A percentile compares a stretch with the other conserved stretches of the same genome.
phyloP scores from a whole-genome alignment of 2,329 filamentous ascomycete species.

The Moelleriella libera region DNA sequence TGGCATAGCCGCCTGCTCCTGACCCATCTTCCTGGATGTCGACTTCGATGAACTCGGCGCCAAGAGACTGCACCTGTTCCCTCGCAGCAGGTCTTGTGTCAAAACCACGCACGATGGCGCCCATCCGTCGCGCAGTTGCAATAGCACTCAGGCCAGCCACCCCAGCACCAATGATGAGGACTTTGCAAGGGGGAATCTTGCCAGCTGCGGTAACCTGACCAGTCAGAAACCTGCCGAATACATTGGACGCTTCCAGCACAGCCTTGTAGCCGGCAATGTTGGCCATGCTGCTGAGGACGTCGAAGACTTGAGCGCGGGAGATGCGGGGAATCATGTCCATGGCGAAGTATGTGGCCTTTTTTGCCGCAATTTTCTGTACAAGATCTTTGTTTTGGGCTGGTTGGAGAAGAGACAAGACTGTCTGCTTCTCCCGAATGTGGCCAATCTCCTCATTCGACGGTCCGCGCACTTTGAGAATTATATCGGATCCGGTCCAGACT shows the following conservation, averaged over 20 bases:
- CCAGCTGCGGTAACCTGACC: constrained; percentile 85
- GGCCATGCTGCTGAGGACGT: constrained; percentile 83
- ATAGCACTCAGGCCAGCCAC: constrained; percentile 84
- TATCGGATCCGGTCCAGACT: constrained; percentile 65
- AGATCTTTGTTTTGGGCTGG: constrained; percentile 66
- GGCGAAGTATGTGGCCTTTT: constrained; percentile 64
- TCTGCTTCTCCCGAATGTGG: constrained; percentile 52
- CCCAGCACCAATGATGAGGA: constrained; percentile 79
- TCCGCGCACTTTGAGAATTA: constrained; percentile 72
- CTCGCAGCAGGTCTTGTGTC: constrained; percentile 80
- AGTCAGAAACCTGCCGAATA: constrained; percentile 77
- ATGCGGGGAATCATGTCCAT: constrained; percentile 93
- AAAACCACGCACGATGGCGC: constrained; percentile 80
- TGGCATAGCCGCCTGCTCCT: constrained; percentile 76
- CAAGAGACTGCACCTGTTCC: constrained; percentile 81
- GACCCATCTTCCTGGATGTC: constrained; percentile 73
- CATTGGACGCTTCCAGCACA: constrained; percentile 77
- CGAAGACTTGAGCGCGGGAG: constrained; percentile 76
- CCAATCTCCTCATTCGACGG: constrained; percentile 59
- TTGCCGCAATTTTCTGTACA: constrained; percentile 57
- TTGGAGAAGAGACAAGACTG: constrained; percentile 72
- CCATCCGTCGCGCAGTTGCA: constrained; percentile 71
- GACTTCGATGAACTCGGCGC: constrained; percentile 82
- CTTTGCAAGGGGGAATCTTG: constrained; percentile 81
- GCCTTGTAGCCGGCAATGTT: constrained; percentile 93